Evolutionary conservation across 2,329 filamentous ascomycete genomes (phyloP).

Genomic region (Raffaelea ambrosiae): DNA sequence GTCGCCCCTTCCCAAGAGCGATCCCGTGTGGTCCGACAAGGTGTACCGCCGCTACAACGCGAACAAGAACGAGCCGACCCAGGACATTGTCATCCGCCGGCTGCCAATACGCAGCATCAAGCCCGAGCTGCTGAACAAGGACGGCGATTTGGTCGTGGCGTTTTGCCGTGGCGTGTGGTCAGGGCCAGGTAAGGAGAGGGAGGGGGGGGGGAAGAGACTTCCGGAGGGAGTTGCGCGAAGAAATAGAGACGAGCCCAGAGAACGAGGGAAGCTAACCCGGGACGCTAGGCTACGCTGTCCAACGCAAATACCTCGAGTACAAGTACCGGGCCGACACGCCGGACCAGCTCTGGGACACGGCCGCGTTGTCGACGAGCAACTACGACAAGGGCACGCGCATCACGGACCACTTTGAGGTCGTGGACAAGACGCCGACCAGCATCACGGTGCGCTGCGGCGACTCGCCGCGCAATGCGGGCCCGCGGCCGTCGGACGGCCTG

Average conservation of each 20-base stretch:
- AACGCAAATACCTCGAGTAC: conserved; percentile 48
- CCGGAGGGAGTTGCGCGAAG: not conserved
- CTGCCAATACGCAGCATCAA: conserved; percentile 56
- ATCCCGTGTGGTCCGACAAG: conserved; percentile 44
- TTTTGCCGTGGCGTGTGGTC: conserved; percentile 63
- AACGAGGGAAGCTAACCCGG: not conserved
- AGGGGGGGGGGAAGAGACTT: not conserved
- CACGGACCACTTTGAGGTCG: conserved; percentile 65
- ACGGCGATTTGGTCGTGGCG: conserved; percentile 48
- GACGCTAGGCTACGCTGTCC: conserved; percentile 44
- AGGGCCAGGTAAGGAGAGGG: conserved; percentile 52
- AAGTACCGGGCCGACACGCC: conserved; percentile 52
- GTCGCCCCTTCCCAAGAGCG: conserved; percentile 47
- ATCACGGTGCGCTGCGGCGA: conserved; percentile 61
- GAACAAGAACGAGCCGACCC: conserved; percentile 51
- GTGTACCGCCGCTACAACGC: conserved; percentile 28
- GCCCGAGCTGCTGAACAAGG: conserved; percentile 55
- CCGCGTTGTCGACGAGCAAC: conserved; percentile 42
- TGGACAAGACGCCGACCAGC: conserved; percentile 51
- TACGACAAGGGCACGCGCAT: conserved; percentile 58
- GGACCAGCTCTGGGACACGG: conserved; percentile 51
- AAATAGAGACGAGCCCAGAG: not conserved
- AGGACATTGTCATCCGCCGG: conserved; percentile 56
- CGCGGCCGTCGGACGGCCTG: conserved; percentile 54
- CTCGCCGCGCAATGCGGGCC: conserved; percentile 46